phyloP scores from a whole-genome alignment of 2,329 filamentous ascomycete species.

The Knufia petricola region DNA sequence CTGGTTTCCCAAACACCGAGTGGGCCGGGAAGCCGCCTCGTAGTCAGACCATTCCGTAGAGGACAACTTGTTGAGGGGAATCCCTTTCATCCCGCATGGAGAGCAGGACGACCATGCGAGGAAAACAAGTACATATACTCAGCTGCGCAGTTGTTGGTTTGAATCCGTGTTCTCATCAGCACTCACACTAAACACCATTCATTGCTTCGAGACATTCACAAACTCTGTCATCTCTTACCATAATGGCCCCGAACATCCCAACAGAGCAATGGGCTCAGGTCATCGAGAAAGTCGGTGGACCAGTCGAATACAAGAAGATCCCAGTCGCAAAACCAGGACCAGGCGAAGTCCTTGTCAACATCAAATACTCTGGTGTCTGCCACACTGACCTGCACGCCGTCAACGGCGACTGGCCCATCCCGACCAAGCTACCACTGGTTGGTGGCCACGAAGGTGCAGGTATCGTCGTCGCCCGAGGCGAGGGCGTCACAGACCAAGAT shows the following conservation, averaged over 20 bases:
- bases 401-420: conserved; percentile 81
- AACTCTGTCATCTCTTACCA: not conserved
- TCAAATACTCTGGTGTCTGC: conserved; percentile 85
- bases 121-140: conserved; percentile 1
- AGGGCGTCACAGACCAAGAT: conserved; percentile 66
- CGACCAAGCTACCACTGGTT: conserved; percentile 73
- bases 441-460: conserved; percentile 67
- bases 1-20: not conserved
- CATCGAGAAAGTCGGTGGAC: conserved; percentile 67
- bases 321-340: conserved; percentile 70
- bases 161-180: not conserved
- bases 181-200: not conserved
- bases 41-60: not conserved
- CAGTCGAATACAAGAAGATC: conserved; percentile 51
- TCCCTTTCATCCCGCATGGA: conserved; percentile 7
- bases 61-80: conserved; percentile 6
- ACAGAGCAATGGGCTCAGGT: conserved; percentile 87
- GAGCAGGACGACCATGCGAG: not conserved
- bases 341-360: conserved; percentile 84
- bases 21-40: not conserved
- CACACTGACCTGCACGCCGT: conserved; percentile 77
- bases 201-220: not conserved
- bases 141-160: not conserved
- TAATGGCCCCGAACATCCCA: conserved; percentile 47
- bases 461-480: conserved; percentile 68